Evolutionary conservation across 2,329 filamentous ascomycete genomes (phyloP), one percentile per base, ranked within the genome.

Genomic region (Dactylellina haptotyla): DNA sequence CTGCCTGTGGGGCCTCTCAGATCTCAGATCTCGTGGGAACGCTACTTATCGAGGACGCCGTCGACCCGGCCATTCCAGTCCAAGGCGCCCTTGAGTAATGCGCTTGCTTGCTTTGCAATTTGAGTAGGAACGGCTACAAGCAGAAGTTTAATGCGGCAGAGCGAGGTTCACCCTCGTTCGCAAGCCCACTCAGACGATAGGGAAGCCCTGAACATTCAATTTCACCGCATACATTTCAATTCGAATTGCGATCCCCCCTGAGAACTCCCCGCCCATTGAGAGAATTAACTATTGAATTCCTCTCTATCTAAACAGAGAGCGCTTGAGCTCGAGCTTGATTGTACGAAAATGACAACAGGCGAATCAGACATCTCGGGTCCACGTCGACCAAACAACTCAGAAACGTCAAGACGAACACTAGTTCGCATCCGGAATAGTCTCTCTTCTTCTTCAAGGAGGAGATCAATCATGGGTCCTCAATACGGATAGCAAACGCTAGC

Each of bases 351-450:
- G 20, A 16, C 30, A 46, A 14, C 20, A 58, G 53, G 25, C 65
- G 56, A 71, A 71, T 71, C 66, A 58, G 41, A 57, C 41, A 25
- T 16, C 43, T 50, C 32, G 41, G 53, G 66, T 62, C 66, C 66
- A 71, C 66, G 66, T 71, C 50, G 57, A 54, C 46, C 39, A 62
- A 46, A 57, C 66, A 71, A 63, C 53, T 56, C 59, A 63, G 66
- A 71, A 71, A 71, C 66, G 41, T 48, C 41, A 56, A 26, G 37
- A 30, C 8, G 23, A 54, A 26, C 26, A 45, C 66, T 71, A 71
- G 45, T 45, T 48, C 51, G 14, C 50, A 50, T 71, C 20, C 43
- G 66, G 66, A 50, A 71, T 56, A 25, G 66, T 63, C 53, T 46
- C 25, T n/a, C 32, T 45, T 18, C 41, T 46, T 46, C 41, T 20